Evolutionary conservation across 352 stramenopile genomes (phyloP).

Genomic region (Phytophthora citrophthora): DNA sequence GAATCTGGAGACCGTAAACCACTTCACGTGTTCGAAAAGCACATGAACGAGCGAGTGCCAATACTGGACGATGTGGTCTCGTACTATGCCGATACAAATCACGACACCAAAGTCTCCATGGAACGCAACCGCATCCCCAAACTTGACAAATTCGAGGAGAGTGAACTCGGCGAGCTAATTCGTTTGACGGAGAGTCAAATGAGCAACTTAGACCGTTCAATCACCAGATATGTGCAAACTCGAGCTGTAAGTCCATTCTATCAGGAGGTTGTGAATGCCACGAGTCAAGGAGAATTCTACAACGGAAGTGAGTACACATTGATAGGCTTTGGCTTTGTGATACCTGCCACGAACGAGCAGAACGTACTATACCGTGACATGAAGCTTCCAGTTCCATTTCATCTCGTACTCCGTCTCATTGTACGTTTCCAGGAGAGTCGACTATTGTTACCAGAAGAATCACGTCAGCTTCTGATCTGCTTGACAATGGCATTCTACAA

Average conservation of each 20-base stretch:
- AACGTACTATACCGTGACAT: conserved; percentile 67
- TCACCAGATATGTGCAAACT: conserved; percentile 38
- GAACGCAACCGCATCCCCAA: conserved; percentile 25
- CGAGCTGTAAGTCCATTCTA: conserved; percentile 44
- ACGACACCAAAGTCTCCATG: conserved; percentile 38
- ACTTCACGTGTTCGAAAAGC: conserved; percentile 42
- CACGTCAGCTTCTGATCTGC: conserved; percentile 53
- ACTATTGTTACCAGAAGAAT: conserved; percentile 59
- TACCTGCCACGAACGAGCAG: conserved; percentile 56
- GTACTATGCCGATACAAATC: conserved; percentile 51
- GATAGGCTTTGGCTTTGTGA: conserved; percentile 60
- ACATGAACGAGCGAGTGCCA: conserved; percentile 31
- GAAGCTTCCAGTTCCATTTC: conserved; percentile 58
- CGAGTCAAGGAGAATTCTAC: conserved; percentile 41
- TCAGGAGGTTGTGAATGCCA: conserved; percentile 44
- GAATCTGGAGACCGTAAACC: conserved; percentile 22
- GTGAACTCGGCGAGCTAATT: conserved; percentile 45
- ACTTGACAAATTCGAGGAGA: conserved; percentile 40
- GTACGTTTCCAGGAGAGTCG: conserved; percentile 66
- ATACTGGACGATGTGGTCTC: conserved; percentile 42
- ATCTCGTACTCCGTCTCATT: conserved; percentile 57
- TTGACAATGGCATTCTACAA: conserved; percentile 55
- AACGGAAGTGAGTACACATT: conserved; percentile 62
- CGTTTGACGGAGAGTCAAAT: conserved; percentile 28
- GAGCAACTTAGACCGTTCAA: conserved; percentile 30